phyloP scores from a whole-genome alignment of 495 filamentous ascomycete species.

The Hypoxylon rickii region DNA sequence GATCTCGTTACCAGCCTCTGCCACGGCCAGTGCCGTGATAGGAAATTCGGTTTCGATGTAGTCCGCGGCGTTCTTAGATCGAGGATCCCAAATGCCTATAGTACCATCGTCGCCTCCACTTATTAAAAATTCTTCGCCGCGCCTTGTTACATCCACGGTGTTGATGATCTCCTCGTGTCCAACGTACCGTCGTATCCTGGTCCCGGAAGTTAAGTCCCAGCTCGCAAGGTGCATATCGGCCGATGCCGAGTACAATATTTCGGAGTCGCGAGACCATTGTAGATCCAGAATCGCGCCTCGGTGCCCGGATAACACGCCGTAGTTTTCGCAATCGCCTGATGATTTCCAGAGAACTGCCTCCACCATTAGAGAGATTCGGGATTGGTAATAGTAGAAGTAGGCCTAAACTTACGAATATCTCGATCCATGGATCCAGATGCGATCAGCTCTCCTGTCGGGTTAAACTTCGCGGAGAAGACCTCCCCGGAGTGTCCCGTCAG shows the following conservation, averaged over 20 bases:
- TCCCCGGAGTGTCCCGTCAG: constrained; percentile 80
- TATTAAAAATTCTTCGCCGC: constrained; percentile 86
- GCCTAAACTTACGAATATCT: constrained; percentile 69
- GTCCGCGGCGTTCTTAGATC: constrained; percentile 85
- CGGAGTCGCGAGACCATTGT: constrained; percentile 94
- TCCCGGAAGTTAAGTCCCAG: constrained; percentile 90
- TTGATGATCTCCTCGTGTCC: constrained; percentile 97
- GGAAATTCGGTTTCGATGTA: constrained; percentile 92
- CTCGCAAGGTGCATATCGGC: constrained; percentile 90
- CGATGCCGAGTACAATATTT: constrained; percentile 88
- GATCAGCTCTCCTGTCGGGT: constrained; percentile 82
- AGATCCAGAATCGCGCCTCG: constrained; percentile 89
- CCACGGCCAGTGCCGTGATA: constrained; percentile 85
- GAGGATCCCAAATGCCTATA: constrained; percentile 95
- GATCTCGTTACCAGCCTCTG: constrained; percentile 93
- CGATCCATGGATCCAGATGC: constrained; percentile 96
- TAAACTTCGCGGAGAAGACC: constrained; percentile 89
- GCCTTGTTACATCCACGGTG: constrained; percentile 79
- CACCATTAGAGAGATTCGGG: not conserved
- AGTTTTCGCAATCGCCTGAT: constrained; percentile 90
- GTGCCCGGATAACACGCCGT: constrained; percentile 84
- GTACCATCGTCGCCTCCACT: constrained; percentile 91
- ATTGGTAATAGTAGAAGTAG: not conserved
- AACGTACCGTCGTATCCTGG: constrained; percentile 84
- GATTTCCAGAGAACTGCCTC: constrained; percentile 85